phyloP scores from a whole-genome alignment of 768 basidiomycete genomes.

The Lactarius deliciosus region DNA sequence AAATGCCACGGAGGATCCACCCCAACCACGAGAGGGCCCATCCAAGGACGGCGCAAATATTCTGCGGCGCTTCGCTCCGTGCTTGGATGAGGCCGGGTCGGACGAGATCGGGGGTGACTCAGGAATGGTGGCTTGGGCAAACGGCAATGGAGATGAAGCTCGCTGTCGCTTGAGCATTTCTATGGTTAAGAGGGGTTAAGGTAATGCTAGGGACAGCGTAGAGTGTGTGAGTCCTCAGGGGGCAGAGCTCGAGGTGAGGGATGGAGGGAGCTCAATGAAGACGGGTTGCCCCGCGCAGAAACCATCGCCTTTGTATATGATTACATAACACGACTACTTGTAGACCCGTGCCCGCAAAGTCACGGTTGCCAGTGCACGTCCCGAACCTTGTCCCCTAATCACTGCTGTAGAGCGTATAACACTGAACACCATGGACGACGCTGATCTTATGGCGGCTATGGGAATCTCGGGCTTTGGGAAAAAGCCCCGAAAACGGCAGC shows the following conservation, averaged over 20 bases:
- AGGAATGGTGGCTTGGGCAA: constrained; percentile 19
- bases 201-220: not conserved
- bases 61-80: constrained; percentile 53
- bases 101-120: constrained; percentile 21
- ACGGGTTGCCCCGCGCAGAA: not conserved
- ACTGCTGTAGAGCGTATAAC: not conserved
- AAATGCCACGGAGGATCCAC: not conserved
- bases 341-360: no score
- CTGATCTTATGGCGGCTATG: constrained; percentile 78
- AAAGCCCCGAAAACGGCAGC: constrained; percentile 57
- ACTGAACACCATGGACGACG: constrained; percentile 45
- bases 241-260: not conserved
- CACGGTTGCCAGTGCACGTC: not conserved
- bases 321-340: constrained; percentile 15
- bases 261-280: not conserved
- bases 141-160: constrained; percentile 25
- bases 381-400: not conserved
- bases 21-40: constrained; percentile 52
- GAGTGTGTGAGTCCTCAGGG: not conserved
- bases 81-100: constrained; percentile 36
- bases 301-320: constrained; percentile 21
- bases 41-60: constrained; percentile 52
- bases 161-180: constrained; percentile 32
- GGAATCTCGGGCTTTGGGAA: constrained; percentile 86
- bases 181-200: not conserved